phyloP scores from a whole-genome alignment of 768 basidiomycete genomes.

The Clathrus columnatus region DNA sequence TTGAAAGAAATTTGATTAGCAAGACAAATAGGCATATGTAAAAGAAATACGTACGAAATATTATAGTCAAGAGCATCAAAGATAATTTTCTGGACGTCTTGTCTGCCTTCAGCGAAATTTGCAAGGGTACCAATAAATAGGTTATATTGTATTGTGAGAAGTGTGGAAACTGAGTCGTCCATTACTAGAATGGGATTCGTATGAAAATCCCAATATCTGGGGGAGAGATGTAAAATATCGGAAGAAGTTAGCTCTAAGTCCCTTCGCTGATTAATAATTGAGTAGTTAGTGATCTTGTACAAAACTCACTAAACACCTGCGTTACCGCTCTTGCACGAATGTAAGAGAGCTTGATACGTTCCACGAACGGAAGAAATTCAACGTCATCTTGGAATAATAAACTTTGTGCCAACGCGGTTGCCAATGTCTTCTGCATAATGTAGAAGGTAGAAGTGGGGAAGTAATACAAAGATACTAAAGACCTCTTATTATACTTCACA shows the following conservation, averaged over 20 bases:
- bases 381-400: not conserved
- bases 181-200: constrained; percentile 42
- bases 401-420: not conserved
- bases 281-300: not conserved
- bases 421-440: not conserved
- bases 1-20: not conserved
- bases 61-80: constrained; percentile 44
- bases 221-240: constrained; percentile 41
- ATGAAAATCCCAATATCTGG: constrained; percentile 45
- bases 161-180: constrained; percentile 46
- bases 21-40: not conserved
- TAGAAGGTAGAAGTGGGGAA: no score
- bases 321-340: not conserved
- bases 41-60: constrained; percentile 27
- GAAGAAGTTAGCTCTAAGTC: not conserved
- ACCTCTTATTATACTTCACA: no score
- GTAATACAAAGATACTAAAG: no score
- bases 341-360: not conserved
- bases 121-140: constrained; percentile 46
- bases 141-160: constrained; percentile 43
- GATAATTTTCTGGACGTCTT: constrained; percentile 41
- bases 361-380: not conserved
- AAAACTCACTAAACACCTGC: not conserved
- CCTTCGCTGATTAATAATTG: not conserved
- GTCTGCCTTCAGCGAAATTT: constrained; percentile 37